These are phyloP conservation scores for Plasmodium coatneyi DNA, from an alignment of 169 alveolate species.

Conservation along the genomic window DNA sequence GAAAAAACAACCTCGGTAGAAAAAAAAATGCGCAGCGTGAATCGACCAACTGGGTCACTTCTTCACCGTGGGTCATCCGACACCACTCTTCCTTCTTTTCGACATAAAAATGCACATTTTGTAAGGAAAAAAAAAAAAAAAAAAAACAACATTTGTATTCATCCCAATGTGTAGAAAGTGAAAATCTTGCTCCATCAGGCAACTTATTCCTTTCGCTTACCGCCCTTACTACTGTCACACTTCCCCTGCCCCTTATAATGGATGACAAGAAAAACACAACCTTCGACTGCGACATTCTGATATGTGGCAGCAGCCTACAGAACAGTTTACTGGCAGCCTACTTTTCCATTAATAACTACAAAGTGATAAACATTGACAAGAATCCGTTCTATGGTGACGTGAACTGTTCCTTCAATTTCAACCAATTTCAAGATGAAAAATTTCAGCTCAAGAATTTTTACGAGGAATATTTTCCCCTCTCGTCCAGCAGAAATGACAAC, in stretches of 20 bases:
- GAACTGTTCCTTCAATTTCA: slow-evolving; percentile 52
- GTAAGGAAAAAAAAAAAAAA: neutral
- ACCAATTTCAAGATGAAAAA: slow-evolving; percentile 51
- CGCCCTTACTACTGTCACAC: no score
- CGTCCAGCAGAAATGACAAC: neutral
- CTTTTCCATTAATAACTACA: slow-evolving; percentile 49
- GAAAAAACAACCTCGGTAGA: neutral
- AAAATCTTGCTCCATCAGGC: neutral
- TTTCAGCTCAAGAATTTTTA: slow-evolving; percentile 28
- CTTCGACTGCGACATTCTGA: slow-evolving; percentile 56
- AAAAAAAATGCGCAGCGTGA: neutral
- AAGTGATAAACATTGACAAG: slow-evolving; percentile 66
- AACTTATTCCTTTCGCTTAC: neutral
- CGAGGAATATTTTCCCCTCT: slow-evolving; percentile 51
- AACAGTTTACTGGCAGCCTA: slow-evolving; percentile 39
- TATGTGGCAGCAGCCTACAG: slow-evolving; percentile 62
- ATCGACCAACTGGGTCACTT: neutral
- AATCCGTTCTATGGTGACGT: slow-evolving; percentile 58
- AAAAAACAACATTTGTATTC: neutral
- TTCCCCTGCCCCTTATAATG: slow-evolving; percentile 6
- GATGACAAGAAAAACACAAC: slow-evolving; percentile 20
- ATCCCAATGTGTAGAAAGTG: neutral
- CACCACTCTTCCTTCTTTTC: neutral
- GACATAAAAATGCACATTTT: neutral
- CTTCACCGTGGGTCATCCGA: neutral